Evolutionary conservation across 2,329 filamentous ascomycete species (phyloP), one percentile per base, ranked within the genome.

Genomic region (Periconia macrospinosa): DNA sequence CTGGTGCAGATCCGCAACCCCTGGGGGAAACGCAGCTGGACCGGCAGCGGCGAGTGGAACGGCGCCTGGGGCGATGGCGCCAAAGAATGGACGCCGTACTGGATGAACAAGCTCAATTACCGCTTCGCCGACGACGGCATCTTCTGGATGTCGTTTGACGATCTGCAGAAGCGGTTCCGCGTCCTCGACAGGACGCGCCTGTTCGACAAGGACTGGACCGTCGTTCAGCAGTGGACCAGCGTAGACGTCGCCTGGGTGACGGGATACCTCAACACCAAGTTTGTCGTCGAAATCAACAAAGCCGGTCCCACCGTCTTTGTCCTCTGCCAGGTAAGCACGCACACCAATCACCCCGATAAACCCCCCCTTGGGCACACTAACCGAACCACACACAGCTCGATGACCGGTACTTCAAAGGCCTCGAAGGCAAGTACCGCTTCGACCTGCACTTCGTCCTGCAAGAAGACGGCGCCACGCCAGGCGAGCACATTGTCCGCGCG

Each of bases 61-160:
- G 90, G 91, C 0, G 79, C 89, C 1, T 94, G 90, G 89, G 85
- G 83, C 27, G 91, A 94, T 64, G 91, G 91, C 1, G 91, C 88
- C 14, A 88, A 89, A 63, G 86, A 93, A 72, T 95, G 91, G 91
- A 93, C 88, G 1, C 79, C 88, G 0, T 87, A 92, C 59, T 91
- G 88, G 83, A 83, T 93, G 71, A 74, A 85, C 49, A 85, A 87
- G 60, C 79, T 93, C 1, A 78, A 81, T 41, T 88, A 92, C 66
- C 84, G 81, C 19, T 92, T 92, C 62, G 88, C 88, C 30, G 87
- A 91, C 59, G 89, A 92, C 62, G 89, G 89, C 7, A 55, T 84
- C 27, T 85, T 86, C 67, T 86, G 83, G 82, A 85, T 86, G 56
- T 80, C 78, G 1, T 86, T 84, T 58, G 74, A 81, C 7, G 84